Evolutionary conservation across 257 asterid species (phyloP), one percentile per base, ranked within the genome.

Genomic region (Coffea eugenioides): DNA sequence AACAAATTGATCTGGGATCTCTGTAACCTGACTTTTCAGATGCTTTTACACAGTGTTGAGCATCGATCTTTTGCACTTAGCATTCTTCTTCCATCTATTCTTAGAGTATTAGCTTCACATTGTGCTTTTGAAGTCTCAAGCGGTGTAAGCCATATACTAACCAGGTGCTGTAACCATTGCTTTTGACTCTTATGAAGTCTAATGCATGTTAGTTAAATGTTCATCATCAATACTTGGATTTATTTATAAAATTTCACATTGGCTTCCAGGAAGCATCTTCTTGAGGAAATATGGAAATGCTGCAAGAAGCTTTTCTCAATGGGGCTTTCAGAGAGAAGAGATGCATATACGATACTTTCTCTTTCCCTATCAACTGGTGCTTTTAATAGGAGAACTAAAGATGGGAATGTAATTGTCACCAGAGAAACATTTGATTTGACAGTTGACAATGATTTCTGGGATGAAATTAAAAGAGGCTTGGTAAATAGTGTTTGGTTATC

Each of bases 391-490:
- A 90, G 83, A 76, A 83, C 67, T 77, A 85, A 84, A 88, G 91
- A 88, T 84, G 82, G 68, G 62, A 79, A 74, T 84, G 83, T 79
- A 72, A 79, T 79, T 85, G 85, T 80, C 82, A 76, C 76, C 16
- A 88, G 85, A 75, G 85, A 62, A 80, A 51, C 76, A 64, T 89
- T 88, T 86, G 91, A 92, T 83, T 82, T 91, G 87, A 87, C 87
- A 87, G 84, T 70, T 71, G 90, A 89, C 80, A 81, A 80, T 68
- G 90, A 83, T 59, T 92, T 95, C 79, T 95, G 98, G 98, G 90
- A 87, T 82, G 97, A 95, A 90, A 82, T 93, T 52, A 91, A 87
- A 84, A 90, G 89, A 76, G 98, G 98, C 88, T 90, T 95, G 98
- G 98, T 93, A 90, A 82, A 76, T 83, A 72, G 61, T 71, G 54